Percentiles rank a stretch among this genome's conserved stretches.
phyloP scores from a whole-genome alignment of 352 stramenopile genomes.

The Pythium aquatile region DNA sequence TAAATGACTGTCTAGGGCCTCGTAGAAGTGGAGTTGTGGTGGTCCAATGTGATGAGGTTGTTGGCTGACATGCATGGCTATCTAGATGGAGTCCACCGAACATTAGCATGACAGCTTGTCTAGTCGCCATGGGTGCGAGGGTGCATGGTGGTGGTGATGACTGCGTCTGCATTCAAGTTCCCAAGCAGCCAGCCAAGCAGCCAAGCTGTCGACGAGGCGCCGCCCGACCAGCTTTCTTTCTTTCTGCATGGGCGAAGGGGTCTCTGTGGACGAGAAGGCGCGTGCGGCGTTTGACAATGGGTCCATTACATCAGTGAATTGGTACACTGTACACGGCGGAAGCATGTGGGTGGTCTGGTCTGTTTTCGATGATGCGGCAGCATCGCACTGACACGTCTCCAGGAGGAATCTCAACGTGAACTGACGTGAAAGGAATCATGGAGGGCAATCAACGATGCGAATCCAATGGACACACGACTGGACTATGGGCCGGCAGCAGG shows the following conservation, averaged over 20 bases:
- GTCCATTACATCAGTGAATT: not conserved
- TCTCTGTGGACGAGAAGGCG: not conserved
- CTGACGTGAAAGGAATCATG: not conserved
- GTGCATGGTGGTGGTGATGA: slow-evolving; percentile 6
- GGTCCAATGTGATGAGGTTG: not conserved
- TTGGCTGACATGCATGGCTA: not conserved
- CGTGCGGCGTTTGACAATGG: not conserved
- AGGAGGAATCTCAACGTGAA: slow-evolving; percentile 13
- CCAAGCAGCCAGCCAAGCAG: slow-evolving; percentile 5
- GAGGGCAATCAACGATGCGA: not conserved
- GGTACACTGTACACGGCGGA: not conserved
- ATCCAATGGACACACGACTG: too few relatives aligned
- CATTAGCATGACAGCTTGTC: not conserved
- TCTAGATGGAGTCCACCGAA: not conserved
- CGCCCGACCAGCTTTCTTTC: not conserved
- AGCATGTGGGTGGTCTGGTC: not conserved
- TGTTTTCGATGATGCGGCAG: not conserved
- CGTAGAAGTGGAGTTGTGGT: not conserved
- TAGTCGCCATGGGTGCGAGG: not conserved
- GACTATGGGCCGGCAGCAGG: too few relatives aligned
- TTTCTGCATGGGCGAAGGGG: not conserved
- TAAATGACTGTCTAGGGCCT: not conserved
- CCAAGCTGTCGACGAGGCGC: slow-evolving; percentile 3
- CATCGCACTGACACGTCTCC: not conserved
- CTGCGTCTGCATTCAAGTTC: not conserved